Base-by-base conservation (phyloP, 768 basidiomycete species). In the Galerina marginata region DNA sequence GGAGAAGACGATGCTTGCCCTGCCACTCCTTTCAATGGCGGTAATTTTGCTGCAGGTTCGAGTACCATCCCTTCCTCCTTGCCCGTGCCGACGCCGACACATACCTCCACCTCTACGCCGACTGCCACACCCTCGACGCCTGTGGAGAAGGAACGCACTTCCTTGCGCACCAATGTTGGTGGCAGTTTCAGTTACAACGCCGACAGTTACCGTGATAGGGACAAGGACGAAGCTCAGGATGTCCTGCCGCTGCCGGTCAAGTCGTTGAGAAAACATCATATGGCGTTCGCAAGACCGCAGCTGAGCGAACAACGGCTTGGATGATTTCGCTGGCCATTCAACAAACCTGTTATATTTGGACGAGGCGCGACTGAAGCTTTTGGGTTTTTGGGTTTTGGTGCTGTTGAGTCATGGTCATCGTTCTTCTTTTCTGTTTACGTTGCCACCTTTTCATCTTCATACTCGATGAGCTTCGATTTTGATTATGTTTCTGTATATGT, bases 191-290 rank as follows among this genome's bases (percentile, higher is more conserved):
- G 29, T 7, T 50, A 37, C 23, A 15, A 33, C 40, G 26, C 49
- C 55, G 44, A 58, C 61, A 33, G 37, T 9, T 59, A 64, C 0
- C 46, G 58, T 16, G 60, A 64, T 11, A 33, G 7, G 29, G 29
- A 33, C 29, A 53, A 40, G 39, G 51, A 53, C 23, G 36, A 40
- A 42, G 20, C 38, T 20, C 38, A 53, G 51, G 62, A 70, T 9
- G 58, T 64, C 15, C 38, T 63, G 3, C 66, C 68, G 7, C 54
- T 71, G 15, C 70, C 70, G 23, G 66, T 69, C 51, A 71, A 71
- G 39, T 67, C 65, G 9, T 68, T 67, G 59, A 54, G 70, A 44
- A 71, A 71, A 37, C 69, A 70, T 33, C 58, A 67, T 50, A 64
- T 67, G 45, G 62, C 64, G 47, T 64, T 64, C 38, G 49, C 64